These are phyloP conservation scores for Paramecium tetraurelia DNA, from an alignment of 73 alveolate species.

Conservation along the genomic window DNA sequence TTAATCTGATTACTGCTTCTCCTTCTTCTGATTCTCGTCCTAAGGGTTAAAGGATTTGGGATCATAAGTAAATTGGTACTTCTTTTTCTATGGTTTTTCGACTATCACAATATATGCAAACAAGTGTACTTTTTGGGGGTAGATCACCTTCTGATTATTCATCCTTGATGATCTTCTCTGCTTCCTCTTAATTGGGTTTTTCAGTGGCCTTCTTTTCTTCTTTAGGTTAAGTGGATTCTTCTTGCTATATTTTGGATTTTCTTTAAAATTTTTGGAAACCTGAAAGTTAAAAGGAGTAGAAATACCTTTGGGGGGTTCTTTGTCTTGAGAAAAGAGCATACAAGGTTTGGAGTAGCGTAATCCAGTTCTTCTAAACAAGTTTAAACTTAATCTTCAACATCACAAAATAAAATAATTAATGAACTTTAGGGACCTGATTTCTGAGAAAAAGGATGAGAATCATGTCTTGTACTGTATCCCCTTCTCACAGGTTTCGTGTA, in stretches of 20 bases:
- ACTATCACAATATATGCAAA: neutral
- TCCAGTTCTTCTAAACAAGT: neutral
- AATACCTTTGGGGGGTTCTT: conserved; percentile 49
- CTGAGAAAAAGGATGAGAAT: neutral
- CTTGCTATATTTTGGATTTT: neutral
- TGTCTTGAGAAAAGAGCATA: neutral
- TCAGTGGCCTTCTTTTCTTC: neutral
- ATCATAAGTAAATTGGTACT: conserved; percentile 17
- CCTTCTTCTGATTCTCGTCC: neutral
- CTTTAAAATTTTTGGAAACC: conserved; percentile 33
- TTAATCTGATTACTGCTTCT: neutral
- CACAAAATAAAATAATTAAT: conserved; percentile 30
- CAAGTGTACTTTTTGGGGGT: neutral
- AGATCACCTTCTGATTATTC: neutral
- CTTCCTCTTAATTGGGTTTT: conserved; percentile 10
- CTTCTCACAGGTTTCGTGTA: neutral
- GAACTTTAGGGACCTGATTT: neutral
- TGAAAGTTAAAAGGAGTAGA: neutral
- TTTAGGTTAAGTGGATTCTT: neutral
- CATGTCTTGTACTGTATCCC: neutral
- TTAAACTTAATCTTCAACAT: conserved; percentile 36
- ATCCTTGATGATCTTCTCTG: neutral
- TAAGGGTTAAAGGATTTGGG: conserved; percentile 40
- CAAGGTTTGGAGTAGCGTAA: neutral
- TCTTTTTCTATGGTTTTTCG: conserved; percentile 29